Percentiles rank a stretch among this genome's conserved stretches.
These are phyloP conservation scores for Kondoa malvinella DNA, from an alignment of 768 basidiomycete species.

Conservation along the genomic window DNA sequence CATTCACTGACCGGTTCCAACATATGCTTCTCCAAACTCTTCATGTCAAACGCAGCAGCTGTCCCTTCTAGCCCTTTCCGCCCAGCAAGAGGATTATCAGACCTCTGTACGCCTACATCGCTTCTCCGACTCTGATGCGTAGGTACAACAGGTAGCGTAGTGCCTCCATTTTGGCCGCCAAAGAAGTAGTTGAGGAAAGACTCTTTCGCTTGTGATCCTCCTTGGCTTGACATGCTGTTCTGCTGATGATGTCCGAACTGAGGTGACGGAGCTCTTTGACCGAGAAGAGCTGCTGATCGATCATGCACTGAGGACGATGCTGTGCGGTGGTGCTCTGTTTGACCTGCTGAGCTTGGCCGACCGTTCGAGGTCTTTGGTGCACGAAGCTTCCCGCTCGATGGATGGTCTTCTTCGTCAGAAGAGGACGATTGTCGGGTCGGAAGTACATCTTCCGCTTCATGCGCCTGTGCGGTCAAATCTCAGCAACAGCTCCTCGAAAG, in stretches of 20 bases:
- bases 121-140: not conserved
- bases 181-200: conserved; percentile 97
- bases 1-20: conserved; percentile 70
- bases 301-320: conserved; percentile 63
- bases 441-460: not conserved
- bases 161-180: conserved; percentile 41
- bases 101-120: not conserved
- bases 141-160: not conserved
- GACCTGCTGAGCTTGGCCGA: conserved; percentile 25
- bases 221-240: not conserved
- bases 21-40: conserved; percentile 81
- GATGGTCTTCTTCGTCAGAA: not conserved
- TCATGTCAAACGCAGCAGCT: conserved; percentile 91
- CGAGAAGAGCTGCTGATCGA: conserved; percentile 34
- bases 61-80: conserved; percentile 46
- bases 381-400: conserved; percentile 6
- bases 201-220: conserved; percentile 35
- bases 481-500: not conserved
- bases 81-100: conserved; percentile 30
- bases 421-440: not conserved
- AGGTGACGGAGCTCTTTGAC: not conserved
- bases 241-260: not conserved
- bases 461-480: not conserved
- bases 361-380: conserved; percentile 9
- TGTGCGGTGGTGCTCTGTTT: conserved; percentile 41